Conservation (phyloP, 176 grass and related monocot species). For the Miscanthus lutarioriparius region DNA sequence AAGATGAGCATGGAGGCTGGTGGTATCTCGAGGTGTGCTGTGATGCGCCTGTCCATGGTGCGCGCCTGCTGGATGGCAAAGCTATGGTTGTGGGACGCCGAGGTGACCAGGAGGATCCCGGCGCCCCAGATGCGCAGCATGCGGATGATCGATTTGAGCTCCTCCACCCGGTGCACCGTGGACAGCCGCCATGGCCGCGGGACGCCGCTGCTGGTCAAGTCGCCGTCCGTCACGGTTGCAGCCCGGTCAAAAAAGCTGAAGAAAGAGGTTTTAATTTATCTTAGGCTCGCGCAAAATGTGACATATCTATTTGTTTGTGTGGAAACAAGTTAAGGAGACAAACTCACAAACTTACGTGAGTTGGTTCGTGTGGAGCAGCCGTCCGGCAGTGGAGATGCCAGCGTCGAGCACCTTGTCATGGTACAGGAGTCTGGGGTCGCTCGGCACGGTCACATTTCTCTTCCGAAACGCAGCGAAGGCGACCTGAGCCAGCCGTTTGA, state of each 20-base stretch:
- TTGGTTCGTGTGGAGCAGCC: slow-evolving; percentile 61
- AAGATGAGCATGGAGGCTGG: slow-evolving; percentile 72
- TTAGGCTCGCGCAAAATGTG: background rate
- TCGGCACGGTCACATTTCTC: slow-evolving; percentile 29
- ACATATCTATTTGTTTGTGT: background rate
- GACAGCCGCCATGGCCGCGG: slow-evolving; percentile 55
- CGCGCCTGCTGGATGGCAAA: slow-evolving; percentile 75
- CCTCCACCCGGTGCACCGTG: slow-evolving; percentile 81
- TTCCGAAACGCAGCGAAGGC: slow-evolving; percentile 48
- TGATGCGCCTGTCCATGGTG: slow-evolving; percentile 73
- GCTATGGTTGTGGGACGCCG: slow-evolving; percentile 65
- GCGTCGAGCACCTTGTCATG: slow-evolving; percentile 60
- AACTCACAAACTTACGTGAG: slow-evolving; percentile 55
- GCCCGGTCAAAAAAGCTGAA: background rate
- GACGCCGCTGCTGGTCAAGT: slow-evolving; percentile 43
- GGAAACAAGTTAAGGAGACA: background rate
- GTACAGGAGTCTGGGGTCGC: slow-evolving; percentile 43
- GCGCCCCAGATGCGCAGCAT: slow-evolving; percentile 71
- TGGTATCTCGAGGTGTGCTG: slow-evolving; percentile 55
- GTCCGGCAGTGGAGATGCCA: slow-evolving; percentile 40
- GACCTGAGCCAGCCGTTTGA: slow-evolving; percentile 55
- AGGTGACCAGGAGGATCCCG: slow-evolving; percentile 51
- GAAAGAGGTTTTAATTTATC: background rate
- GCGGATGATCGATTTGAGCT: slow-evolving; percentile 76
- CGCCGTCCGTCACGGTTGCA: slow-evolving; percentile 24